phyloP scores from a whole-genome alignment of 202 grass and related monocot species.

The Schoenoplectus triqueter region DNA sequence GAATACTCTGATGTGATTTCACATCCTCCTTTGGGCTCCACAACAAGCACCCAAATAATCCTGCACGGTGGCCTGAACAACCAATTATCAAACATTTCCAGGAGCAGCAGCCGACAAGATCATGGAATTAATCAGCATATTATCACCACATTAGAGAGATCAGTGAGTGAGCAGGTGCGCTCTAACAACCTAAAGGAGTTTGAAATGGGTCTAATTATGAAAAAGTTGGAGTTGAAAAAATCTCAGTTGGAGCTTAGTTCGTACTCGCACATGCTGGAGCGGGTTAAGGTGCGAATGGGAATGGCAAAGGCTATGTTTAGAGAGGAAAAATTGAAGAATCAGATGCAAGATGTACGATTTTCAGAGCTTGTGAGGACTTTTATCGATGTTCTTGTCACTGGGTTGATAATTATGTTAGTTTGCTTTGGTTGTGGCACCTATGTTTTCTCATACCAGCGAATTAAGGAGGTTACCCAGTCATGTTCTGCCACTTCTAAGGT shows the following conservation, averaged over 20 bases:
- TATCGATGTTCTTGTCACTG: conserved; percentile 81
- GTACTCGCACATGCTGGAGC: conserved; percentile 61
- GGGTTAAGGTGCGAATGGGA: conserved; percentile 69
- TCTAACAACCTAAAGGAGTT: conserved; percentile 90
- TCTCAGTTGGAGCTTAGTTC: conserved; percentile 72
- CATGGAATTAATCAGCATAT: conserved; percentile 52
- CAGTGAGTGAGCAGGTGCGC: conserved; percentile 72
- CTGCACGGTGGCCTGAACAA: conserved; percentile 47
- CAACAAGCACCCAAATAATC: conserved; percentile 55
- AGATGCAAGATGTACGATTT: conserved; percentile 66
- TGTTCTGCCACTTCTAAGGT: conserved; percentile 63
- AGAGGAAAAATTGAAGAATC: conserved; percentile 76
- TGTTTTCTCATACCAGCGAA: conserved; percentile 71
- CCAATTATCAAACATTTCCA: conserved; percentile 53
- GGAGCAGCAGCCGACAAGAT: conserved; percentile 38
- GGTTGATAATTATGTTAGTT: conserved; percentile 77
- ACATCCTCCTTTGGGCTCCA: not conserved
- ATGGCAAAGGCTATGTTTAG: conserved; percentile 80
- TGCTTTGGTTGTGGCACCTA: conserved; percentile 82
- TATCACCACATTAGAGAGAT: conserved; percentile 71
- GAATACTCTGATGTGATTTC: conserved; percentile 29
- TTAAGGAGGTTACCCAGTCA: conserved; percentile 66
- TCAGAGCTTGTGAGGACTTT: conserved; percentile 65
- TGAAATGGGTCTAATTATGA: conserved; percentile 72
- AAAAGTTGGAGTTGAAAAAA: conserved; percentile 62